Percentiles rank a stretch among this genome's conserved stretches.
Evolutionary conservation across 2,329 filamentous ascomycete species (phyloP).

Genomic region (Colletotrichum endophyticum): DNA sequence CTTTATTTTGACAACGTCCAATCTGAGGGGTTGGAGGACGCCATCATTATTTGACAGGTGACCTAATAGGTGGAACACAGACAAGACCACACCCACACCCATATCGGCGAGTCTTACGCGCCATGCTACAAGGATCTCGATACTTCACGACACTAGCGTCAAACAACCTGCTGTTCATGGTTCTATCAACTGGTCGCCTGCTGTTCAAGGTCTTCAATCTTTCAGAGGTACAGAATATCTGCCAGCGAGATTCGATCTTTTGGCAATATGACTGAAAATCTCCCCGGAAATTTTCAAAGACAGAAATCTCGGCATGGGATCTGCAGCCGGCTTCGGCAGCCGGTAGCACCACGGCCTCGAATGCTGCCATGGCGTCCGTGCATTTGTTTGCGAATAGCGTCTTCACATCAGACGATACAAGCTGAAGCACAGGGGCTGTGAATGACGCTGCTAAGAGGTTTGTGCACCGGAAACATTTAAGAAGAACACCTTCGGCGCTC

Average conservation of each 20-base stretch:
- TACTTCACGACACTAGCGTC: background rate
- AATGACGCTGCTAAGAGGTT: background rate
- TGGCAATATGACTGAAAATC: background rate
- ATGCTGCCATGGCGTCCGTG: background rate
- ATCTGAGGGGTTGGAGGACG: background rate
- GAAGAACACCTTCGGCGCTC: background rate
- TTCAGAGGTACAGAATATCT: rapidly evolving
- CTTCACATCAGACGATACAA: background rate
- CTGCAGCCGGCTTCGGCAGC: background rate
- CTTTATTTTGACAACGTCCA: background rate
- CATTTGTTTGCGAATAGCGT: background rate
- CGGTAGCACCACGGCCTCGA: background rate
- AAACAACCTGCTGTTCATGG: background rate
- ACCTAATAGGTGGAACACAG: background rate
- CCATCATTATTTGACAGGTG: background rate
- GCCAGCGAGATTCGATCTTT: background rate
- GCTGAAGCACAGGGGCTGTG: background rate
- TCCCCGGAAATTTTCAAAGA: background rate
- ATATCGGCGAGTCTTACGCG: background rate
- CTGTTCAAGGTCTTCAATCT: background rate
- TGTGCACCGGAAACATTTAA: background rate
- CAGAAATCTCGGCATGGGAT: background rate
- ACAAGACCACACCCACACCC: background rate
- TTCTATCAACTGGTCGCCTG: background rate
- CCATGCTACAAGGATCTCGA: background rate